Evolutionary conservation across 1,284 basidiomycete species (phyloP).

Genomic region (Trametes polyzona): DNA sequence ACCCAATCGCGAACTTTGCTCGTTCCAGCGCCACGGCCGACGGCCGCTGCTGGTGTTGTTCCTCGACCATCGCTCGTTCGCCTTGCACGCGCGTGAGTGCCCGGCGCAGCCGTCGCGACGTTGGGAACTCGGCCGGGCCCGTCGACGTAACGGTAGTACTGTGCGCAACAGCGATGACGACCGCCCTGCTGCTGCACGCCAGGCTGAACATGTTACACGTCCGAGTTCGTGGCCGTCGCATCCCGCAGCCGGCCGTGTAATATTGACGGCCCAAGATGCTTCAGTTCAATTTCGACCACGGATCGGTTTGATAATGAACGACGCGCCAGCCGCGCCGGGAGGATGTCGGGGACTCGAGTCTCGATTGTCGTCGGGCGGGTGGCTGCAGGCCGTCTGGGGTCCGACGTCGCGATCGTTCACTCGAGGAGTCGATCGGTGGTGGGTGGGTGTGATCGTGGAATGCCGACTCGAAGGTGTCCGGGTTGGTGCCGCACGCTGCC

Average conservation of each 20-base stretch:
- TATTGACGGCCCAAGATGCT: too few relatives aligned
- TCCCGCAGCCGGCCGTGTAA: background rate
- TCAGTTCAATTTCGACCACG: too few relatives aligned
- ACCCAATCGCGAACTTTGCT: slow-evolving; percentile 11
- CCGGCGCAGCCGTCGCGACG: slow-evolving; percentile 6
- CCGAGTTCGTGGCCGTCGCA: background rate
- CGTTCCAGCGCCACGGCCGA: background rate
- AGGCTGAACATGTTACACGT: too few relatives aligned
- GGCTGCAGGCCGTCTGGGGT: slow-evolving; percentile 9
- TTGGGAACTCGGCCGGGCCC: background rate
- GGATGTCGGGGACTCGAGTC: background rate
- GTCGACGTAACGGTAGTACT: background rate
- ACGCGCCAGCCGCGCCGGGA: background rate
- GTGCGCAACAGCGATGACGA: background rate
- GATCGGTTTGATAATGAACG: too few relatives aligned
- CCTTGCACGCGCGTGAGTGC: background rate
- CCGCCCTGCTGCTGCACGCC: background rate
- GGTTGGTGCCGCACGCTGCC: background rate
- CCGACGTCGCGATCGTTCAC: slow-evolving; percentile 14
- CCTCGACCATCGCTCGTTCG: background rate
- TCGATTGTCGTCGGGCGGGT: background rate
- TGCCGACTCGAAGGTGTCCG: slow-evolving; percentile 8
- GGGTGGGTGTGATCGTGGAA: slow-evolving; percentile 10
- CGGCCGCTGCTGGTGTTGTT: background rate
- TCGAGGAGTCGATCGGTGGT: slow-evolving; percentile 3